phyloP scores from a whole-genome alignment of 305 asterid genomes.

The Fraxinus floribunda region DNA sequence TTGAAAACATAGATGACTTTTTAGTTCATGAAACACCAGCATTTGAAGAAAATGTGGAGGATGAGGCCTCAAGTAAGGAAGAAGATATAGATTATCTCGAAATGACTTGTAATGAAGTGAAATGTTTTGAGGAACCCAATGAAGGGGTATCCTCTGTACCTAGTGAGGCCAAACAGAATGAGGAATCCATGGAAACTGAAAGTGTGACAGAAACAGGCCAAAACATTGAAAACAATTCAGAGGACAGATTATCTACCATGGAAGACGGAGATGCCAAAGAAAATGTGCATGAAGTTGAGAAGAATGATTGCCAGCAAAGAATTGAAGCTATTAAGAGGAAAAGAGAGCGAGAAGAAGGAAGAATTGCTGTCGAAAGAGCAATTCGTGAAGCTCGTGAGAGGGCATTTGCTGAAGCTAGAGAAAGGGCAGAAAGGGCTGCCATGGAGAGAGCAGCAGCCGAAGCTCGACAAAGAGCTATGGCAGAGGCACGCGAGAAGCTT shows the following conservation, averaged over 20 bases:
- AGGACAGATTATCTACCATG: slow-evolving; percentile 26
- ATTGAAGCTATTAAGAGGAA: slow-evolving; percentile 71
- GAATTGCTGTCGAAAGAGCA: slow-evolving; percentile 83
- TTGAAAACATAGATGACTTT: slow-evolving; percentile 32
- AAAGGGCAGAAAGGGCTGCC: slow-evolving; percentile 87
- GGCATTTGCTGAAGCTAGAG: slow-evolving; percentile 92
- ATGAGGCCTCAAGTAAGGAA: slow-evolving; percentile 29
- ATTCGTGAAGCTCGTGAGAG: slow-evolving; percentile 95
- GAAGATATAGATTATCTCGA: slow-evolving; percentile 33
- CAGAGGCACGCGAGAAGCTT: slow-evolving; percentile 65
- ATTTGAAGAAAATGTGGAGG: slow-evolving; percentile 32
- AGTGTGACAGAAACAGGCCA: slow-evolving; percentile 35
- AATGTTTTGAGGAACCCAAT: slow-evolving; percentile 31
- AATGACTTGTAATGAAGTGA: slow-evolving; percentile 27
- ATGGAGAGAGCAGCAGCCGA: slow-evolving; percentile 77
- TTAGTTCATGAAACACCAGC: slow-evolving; percentile 38
- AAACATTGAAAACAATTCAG: slow-evolving; percentile 29
- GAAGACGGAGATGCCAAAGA: slow-evolving; percentile 43
- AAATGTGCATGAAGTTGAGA: slow-evolving; percentile 33
- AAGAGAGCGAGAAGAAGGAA: slow-evolving; percentile 74
- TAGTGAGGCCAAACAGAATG: slow-evolving; percentile 29
- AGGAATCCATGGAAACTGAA: slow-evolving; percentile 39
- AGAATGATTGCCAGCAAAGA: slow-evolving; percentile 42
- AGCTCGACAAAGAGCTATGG: slow-evolving; percentile 62
- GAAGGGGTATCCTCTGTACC: slow-evolving; percentile 31